These are phyloP conservation scores for Ogataea haglerorum DNA, from an alignment of 805 yeast species.

Conservation along the genomic window DNA sequence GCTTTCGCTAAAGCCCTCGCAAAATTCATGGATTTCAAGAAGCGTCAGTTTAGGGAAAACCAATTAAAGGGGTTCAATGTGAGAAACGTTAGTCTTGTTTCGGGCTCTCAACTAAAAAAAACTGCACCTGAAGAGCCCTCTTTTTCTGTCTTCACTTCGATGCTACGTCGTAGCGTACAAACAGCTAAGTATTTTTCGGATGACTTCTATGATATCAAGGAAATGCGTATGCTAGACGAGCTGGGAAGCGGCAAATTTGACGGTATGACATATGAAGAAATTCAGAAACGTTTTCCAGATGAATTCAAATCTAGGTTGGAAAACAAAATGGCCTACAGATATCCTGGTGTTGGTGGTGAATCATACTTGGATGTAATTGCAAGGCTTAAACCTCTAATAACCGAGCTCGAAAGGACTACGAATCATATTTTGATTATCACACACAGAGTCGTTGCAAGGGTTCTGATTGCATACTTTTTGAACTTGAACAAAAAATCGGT, in stretches of 20 bases:
- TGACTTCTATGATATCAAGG: constrained; percentile 69
- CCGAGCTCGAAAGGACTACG: constrained; percentile 87
- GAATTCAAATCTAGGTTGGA: constrained; percentile 75
- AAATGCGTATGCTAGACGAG: constrained; percentile 91
- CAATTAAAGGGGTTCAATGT: constrained; percentile 43
- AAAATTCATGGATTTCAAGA: constrained; percentile 68
- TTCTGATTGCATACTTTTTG: constrained; percentile 82
- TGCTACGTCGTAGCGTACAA: constrained; percentile 74
- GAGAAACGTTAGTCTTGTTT: constrained; percentile 25
- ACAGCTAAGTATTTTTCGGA: constrained; percentile 78
- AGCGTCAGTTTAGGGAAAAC: constrained; percentile 59
- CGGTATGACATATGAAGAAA: constrained; percentile 89
- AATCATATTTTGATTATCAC: constrained; percentile 81
- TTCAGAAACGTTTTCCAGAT: constrained; percentile 64
- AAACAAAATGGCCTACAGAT: constrained; percentile 80
- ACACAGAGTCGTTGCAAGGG: constrained; percentile 88
- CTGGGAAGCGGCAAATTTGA: constrained; percentile 91
- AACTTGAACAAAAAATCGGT: constrained; percentile 76
- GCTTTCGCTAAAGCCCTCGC: constrained; percentile 72
- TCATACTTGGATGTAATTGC: constrained; percentile 91
- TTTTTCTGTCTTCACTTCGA: constrained; percentile 90
- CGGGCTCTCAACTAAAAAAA: not conserved
- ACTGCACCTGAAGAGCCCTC: constrained; percentile 51
- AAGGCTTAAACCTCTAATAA: constrained; percentile 82
- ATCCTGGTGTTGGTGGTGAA: constrained; percentile 98